Conservation (phyloP, 1,284 basidiomycete genomes). For the Melampsora americana region DNA sequence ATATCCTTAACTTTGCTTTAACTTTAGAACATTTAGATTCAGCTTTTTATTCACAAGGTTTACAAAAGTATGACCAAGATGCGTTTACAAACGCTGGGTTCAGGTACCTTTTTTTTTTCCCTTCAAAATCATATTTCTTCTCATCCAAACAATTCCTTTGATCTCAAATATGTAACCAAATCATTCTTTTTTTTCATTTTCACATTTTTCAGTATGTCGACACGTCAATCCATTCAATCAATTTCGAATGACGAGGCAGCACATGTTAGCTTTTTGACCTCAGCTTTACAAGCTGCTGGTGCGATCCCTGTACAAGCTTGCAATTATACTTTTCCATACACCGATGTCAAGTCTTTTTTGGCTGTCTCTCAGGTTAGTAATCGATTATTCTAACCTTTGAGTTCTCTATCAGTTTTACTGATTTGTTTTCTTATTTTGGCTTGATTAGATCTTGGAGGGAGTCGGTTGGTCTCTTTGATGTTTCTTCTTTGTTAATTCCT, state of each 20-base stretch:
- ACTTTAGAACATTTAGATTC: slow-evolving; percentile 55
- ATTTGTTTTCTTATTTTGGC: too few species aligned
- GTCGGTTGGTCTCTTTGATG: slow-evolving; percentile 23
- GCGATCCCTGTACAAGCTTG: slow-evolving; percentile 60
- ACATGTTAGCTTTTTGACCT: slow-evolving; percentile 59
- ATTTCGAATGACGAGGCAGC: slow-evolving; percentile 63
- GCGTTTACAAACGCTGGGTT: slow-evolving; percentile 63
- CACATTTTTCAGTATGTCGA: not conserved
- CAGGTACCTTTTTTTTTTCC: slow-evolving; percentile 38
- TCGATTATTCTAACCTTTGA: too few species aligned
- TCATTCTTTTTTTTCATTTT: not conserved
- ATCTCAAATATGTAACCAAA: too few species aligned
- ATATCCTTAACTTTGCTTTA: slow-evolving; percentile 63
- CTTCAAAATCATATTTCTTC: too few species aligned
- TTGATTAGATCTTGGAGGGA: slow-evolving; percentile 48
- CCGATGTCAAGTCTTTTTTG: slow-evolving; percentile 61
- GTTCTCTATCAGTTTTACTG: too few species aligned
- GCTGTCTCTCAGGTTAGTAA: slow-evolving; percentile 59
- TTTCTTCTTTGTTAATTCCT: slow-evolving; percentile 37
- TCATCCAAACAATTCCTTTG: too few species aligned
- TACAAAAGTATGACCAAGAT: slow-evolving; percentile 49
- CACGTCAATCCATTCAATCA: slow-evolving; percentile 52
- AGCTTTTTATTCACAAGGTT: slow-evolving; percentile 59
- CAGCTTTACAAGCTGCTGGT: slow-evolving; percentile 59
- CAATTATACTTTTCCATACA: slow-evolving; percentile 59